Base-by-base conservation (phyloP, 75 land plant species). In the Selaginella moellendorffii region DNA sequence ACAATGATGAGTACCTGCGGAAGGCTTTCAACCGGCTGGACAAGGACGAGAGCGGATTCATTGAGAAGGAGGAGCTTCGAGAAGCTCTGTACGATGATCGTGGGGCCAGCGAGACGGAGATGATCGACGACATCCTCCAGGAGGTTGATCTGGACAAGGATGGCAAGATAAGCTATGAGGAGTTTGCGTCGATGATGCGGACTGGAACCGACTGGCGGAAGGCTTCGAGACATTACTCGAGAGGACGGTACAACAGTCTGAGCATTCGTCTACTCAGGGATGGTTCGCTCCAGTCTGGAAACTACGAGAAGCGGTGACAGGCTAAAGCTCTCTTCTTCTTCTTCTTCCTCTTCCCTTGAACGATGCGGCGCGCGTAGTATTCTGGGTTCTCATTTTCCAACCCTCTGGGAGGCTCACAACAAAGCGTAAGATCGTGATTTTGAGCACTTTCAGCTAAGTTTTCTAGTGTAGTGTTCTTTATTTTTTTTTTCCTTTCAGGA, bases 71-170 rank as follows among this genome's bases (percentile, higher is more conserved):
- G 58, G 96, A 90, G 64, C 77, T 78, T 61, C 29, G 66, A 29
- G 75, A 81, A 53, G 81, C 80, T 25, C 60, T 84, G 24, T 68
- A 85, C 24, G 63, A 29, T 2, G 93, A 85, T 19, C 65, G 75
- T 19, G 74, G 68, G 2, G 26, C 68, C 12, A 83, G 68, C 54
- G 63, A 68, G 53, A 52, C 63, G 18, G 85, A 84, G 24, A 78
- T 84, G 36, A 76, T 76, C 24, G 73, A 76, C 60, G 82, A 74
- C 46, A 82, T 84, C 29, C 71, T 84, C 24, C 78, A 77, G 30
- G 87, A 84, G 65, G 82, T 84, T 21, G 87, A 84, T 73, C 73
- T 66, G 8, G 87, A 84, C 65, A 84, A 84, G 86, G 90, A 86
- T 68, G 90, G 92, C 0, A 73, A 74, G 2, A 84, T 87, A 22